Base-by-base conservation (phyloP, 345 rosid species). In the Cardiospermum halicacabum region DNA sequence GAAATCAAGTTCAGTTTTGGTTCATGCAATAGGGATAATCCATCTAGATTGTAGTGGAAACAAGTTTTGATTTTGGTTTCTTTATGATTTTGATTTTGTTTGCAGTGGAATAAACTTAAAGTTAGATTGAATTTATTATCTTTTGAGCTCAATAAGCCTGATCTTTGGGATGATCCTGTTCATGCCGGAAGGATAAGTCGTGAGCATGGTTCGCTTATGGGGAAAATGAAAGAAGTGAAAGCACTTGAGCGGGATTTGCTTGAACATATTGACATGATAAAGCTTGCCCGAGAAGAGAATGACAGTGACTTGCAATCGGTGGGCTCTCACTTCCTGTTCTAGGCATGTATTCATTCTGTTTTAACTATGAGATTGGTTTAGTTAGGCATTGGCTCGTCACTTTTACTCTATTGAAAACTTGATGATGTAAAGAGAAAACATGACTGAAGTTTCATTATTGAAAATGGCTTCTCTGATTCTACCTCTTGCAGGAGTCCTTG, bases 181-280 rank as follows among this genome's bases (percentile, higher is more conserved):
- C 89, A 79, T 72, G 97, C 97, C 42, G 95, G 92, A 67, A 93
- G 80, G 80, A 76, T 91, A 74, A 90, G 96, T 67, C 82, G 92
- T 32, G 97, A 93, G 75, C 97, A 93, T 50, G 96, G 98, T 19
- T 84, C 84, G 0, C 82, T 88, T 13, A 65, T 78, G 84, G 82
- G 80, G 39, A 88, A 82, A 75, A 80, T 87, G 81, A 88, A 89
- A 79, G 82, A 82, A 73, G 96, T 91, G 71, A 74, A 70, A 75
- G 73, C 80, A 36, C 85, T 88, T 68, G 99, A 94, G 71, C 80
- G 75, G 67, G 89, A 91, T 64, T 68, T 94, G 62, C 89, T 94
- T 60, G 99, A 94, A 75, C 91, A 94, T 66, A 85, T 94, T 74
- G 97, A 94, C 79, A 87, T 94, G 92, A 82, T 94, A 36, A 89